These are phyloP conservation scores for Parascedosporium putredinis DNA, from an alignment of 2,329 filamentous ascomycete species.

Conservation along the genomic window DNA sequence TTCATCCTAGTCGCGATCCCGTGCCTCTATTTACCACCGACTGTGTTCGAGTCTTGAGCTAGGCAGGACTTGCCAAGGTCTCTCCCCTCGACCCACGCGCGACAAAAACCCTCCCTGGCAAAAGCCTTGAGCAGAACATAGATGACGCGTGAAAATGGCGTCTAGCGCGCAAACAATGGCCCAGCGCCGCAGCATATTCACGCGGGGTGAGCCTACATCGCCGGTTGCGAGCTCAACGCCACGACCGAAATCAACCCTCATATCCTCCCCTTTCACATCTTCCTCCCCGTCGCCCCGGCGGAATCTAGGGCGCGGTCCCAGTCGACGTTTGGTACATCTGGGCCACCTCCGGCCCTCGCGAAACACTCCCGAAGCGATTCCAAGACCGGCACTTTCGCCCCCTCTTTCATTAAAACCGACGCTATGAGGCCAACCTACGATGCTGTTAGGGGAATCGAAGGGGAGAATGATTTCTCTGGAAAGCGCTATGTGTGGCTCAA, in stretches of 20 bases:
- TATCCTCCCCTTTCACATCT: constrained; percentile 47
- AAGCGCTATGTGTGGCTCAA: constrained; percentile 97
- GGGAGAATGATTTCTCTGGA: constrained; percentile 97
- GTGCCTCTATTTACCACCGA: not conserved
- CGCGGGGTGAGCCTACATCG: constrained; percentile 57
- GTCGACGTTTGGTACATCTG: not conserved
- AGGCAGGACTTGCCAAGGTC: not conserved
- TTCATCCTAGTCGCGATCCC: no score
- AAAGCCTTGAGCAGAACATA: not conserved
- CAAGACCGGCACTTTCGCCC: constrained; percentile 74
- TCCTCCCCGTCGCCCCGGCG: constrained; percentile 28
- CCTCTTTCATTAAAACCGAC: constrained; percentile 88
- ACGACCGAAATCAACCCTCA: constrained; percentile 67
- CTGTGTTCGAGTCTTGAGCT: not conserved
- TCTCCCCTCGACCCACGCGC: no score
- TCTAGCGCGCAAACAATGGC: constrained; percentile 31
- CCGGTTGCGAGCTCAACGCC: constrained; percentile 41
- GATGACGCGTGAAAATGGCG: constrained; percentile 30
- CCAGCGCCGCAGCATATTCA: constrained; percentile 71
- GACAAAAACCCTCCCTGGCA: no score
- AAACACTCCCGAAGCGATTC: constrained; percentile 48
- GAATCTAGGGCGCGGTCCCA: constrained; percentile 61
- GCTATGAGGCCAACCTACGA: constrained; percentile 53
- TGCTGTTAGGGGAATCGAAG: constrained; percentile 66
- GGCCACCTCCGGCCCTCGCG: constrained; percentile 18